Percentiles rank a stretch among this genome's conserved stretches.
phyloP scores from a whole-genome alignment of 2,329 filamentous ascomycete genomes.

The Bipolaris oryzae region DNA sequence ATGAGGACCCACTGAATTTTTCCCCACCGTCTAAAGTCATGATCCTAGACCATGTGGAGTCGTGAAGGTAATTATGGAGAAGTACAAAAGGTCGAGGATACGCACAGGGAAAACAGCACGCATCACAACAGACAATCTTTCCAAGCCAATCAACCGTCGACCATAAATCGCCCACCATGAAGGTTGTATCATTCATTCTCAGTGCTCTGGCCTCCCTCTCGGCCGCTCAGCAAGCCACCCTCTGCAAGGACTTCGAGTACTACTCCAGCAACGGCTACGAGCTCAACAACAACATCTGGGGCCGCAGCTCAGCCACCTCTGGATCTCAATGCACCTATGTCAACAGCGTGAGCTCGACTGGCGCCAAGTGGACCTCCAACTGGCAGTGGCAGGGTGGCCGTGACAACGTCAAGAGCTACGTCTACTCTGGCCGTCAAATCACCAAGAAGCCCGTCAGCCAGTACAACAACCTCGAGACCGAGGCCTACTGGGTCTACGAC shows the following conservation, averaged over 20 bases:
- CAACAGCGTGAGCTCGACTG: slow-evolving; percentile 20
- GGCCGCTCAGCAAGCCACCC: slow-evolving; percentile 12
- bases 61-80: neutral
- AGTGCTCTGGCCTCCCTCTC: slow-evolving; percentile 8
- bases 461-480: slow-evolving; percentile 28
- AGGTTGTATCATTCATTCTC: slow-evolving; percentile 11
- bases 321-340: slow-evolving; percentile 29
- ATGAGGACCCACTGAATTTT: slow-evolving; percentile 9
- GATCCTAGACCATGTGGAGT: neutral
- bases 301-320: slow-evolving; percentile 20
- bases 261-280: slow-evolving; percentile 29
- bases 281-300: slow-evolving; percentile 36
- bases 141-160: neutral
- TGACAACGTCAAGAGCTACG: slow-evolving; percentile 35
- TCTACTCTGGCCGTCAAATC: slow-evolving; percentile 27
- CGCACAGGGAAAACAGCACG: neutral
- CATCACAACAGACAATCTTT: neutral
- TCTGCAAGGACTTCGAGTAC: slow-evolving; percentile 30
- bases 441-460: slow-evolving; percentile 24
- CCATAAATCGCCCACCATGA: slow-evolving; percentile 6
- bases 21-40: slow-evolving; percentile 13
- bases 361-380: slow-evolving; percentile 23
- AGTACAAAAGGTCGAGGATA: slow-evolving; percentile 8
- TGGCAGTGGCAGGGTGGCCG: slow-evolving; percentile 29
- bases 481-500: slow-evolving; percentile 29